Evolutionary conservation across 768 basidiomycete genomes (phyloP).

Genomic region (Panaeolus cyanescens): DNA sequence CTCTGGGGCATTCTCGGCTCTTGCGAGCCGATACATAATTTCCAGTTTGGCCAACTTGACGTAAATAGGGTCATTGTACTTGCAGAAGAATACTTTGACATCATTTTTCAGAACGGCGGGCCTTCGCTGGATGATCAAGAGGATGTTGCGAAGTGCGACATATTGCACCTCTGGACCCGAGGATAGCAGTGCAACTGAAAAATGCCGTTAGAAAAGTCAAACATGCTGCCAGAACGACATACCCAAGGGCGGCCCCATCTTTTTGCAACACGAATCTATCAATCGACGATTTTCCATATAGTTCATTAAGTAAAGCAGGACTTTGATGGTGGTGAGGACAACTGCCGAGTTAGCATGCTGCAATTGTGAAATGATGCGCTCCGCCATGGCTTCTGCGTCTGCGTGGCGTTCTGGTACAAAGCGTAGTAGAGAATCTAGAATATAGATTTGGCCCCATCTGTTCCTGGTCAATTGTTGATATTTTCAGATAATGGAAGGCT

Average conservation of each 20-base stretch:
- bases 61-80: constrained; percentile 99
- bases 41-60: constrained; percentile 98
- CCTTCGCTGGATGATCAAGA: constrained; percentile 94
- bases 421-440: constrained; percentile 89
- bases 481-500: constrained; percentile 31
- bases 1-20: constrained; percentile 91
- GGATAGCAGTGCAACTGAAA: constrained; percentile 81
- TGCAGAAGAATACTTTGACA: constrained; percentile 99
- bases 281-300: constrained; percentile 91
- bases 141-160: constrained; percentile 93
- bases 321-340: constrained; percentile 98
- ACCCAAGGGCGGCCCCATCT: constrained; percentile 99
- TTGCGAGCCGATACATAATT: constrained; percentile 97
- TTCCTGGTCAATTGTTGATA: constrained; percentile 12
- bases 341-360: constrained; percentile 99
- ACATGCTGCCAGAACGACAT: constrained; percentile 1
- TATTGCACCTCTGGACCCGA: constrained; percentile 99
- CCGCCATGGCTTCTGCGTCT: constrained; percentile 95
- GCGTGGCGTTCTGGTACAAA: constrained; percentile 87
- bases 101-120: constrained; percentile 93
- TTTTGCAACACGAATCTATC: constrained; percentile 90
- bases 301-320: constrained; percentile 95
- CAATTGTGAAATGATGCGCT: constrained; percentile 89
- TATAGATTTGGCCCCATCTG: constrained; percentile 99
- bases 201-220: not conserved